These are phyloP conservation scores for Gloeophyllum trabeum DNA, from an alignment of 768 basidiomycete species.

Conservation along the genomic window DNA sequence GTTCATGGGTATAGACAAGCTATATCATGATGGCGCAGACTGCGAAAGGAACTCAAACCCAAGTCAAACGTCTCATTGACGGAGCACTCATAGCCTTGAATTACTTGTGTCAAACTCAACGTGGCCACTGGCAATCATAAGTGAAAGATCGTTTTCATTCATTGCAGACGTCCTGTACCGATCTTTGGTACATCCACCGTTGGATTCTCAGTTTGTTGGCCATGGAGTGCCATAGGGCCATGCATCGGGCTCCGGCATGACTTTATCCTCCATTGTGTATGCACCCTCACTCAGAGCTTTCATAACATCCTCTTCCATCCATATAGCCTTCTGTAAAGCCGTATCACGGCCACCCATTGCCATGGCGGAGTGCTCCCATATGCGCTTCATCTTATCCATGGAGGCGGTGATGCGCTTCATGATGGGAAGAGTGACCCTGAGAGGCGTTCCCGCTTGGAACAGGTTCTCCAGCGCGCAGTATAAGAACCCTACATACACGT, in stretches of 20 bases:
- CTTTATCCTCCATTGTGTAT: neutral
- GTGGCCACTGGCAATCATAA: too few species aligned
- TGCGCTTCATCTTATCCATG: neutral
- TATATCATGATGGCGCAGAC: too few species aligned
- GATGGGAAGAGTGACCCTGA: neutral
- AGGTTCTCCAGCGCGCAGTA: neutral
- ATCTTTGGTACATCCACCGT: too few species aligned
- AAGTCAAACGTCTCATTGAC: too few species aligned
- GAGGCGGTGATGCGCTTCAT: neutral
- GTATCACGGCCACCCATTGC: neutral
- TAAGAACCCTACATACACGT: neutral
- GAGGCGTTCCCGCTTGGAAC: neutral
- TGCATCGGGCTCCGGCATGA: neutral
- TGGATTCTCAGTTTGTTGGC: too few species aligned
- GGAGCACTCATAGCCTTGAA: too few species aligned
- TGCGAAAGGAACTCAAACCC: too few species aligned
- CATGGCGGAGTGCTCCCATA: neutral
- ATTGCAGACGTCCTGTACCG: too few species aligned
- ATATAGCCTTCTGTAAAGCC: neutral
- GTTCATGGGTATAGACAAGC: too few species aligned
- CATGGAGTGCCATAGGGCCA: too few species aligned
- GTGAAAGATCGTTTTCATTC: too few species aligned
- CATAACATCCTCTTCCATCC: neutral
- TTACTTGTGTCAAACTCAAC: too few species aligned
- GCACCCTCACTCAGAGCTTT: neutral